phyloP scores from a whole-genome alignment of 495 filamentous ascomycete species.

The Astrocystis sublimbata region DNA sequence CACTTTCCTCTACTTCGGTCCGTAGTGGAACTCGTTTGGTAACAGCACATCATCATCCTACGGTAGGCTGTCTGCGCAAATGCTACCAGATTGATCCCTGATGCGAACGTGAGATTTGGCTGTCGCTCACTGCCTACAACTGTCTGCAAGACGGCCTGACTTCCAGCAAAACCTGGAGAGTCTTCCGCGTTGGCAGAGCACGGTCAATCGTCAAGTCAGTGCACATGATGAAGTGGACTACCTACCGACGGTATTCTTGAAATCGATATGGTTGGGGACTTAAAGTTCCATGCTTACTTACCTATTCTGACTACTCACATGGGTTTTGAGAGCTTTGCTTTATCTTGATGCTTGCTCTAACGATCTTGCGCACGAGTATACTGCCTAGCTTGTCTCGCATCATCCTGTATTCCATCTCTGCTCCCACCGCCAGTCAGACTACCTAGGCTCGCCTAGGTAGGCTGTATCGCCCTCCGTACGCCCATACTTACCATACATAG shows the following conservation, averaged over 20 bases:
- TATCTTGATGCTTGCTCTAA: background rate
- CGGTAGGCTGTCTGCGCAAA: background rate
- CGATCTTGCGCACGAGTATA: too few relatives aligned
- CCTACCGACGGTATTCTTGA: background rate
- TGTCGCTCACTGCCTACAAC: background rate
- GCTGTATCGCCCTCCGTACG: too few relatives aligned
- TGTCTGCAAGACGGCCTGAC: too few relatives aligned
- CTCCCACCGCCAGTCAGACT: too few relatives aligned
- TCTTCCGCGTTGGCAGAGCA: background rate
- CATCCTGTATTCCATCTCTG: too few relatives aligned
- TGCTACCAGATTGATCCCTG: background rate
- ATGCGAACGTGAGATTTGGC: background rate
- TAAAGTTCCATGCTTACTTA: background rate
- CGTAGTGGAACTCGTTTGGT: constrained; percentile 26
- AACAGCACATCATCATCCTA: constrained; percentile 8
- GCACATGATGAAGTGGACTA: background rate
- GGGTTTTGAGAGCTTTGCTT: background rate
- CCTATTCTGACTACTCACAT: too few relatives aligned
- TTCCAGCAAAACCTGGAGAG: background rate
- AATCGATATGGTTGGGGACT: background rate
- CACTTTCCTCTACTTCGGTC: constrained; percentile 31
- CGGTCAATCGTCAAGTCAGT: background rate
- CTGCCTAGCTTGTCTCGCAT: too few relatives aligned
- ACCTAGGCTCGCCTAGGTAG: too few relatives aligned
- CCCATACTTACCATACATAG: too few relatives aligned